Evolutionary conservation across 2,329 filamentous ascomycete genomes (phyloP).

Genomic region (Nothophoma quercina): DNA sequence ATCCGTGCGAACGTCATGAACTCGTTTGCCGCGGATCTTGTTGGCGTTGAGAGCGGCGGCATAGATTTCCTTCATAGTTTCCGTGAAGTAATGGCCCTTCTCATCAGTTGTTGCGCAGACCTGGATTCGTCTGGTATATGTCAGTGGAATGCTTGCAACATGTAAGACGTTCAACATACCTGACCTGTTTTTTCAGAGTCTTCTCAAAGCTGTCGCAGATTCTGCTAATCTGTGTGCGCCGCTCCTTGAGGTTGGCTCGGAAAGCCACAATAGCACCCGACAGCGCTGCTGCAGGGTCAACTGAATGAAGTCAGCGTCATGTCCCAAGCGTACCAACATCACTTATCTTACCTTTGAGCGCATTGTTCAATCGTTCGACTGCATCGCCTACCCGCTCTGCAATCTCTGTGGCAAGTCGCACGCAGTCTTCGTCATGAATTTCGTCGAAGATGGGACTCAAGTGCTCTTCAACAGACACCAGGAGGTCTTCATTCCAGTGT

Average conservation of each 20-base stretch:
- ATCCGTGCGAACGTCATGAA: not conserved
- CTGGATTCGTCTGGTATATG: not conserved
- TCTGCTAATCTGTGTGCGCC: constrained; percentile 4
- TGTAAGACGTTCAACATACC: not conserved
- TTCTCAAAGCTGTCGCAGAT: not conserved
- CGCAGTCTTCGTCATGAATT: not conserved
- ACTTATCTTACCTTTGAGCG: not conserved
- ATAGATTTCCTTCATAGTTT: constrained; percentile 24
- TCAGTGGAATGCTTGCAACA: not conserved
- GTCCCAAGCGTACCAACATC: too few relatives aligned
- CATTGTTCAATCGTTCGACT: not conserved
- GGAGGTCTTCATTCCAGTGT: not conserved
- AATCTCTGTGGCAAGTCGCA: not conserved
- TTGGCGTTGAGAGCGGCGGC: not conserved
- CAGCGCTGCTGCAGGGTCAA: constrained; percentile 10
- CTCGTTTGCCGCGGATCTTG: constrained; percentile 3
- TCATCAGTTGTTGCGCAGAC: not conserved
- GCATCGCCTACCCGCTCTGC: not conserved
- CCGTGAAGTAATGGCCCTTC: constrained; percentile 18
- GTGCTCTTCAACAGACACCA: not conserved
- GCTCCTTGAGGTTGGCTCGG: constrained; percentile 8
- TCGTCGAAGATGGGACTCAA: not conserved
- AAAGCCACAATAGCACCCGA: constrained; percentile 9
- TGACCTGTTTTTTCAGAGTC: not conserved
- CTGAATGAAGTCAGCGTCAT: not conserved